Conservation (phyloP, 768 basidiomycete genomes). For the Mycena galopus region DNA sequence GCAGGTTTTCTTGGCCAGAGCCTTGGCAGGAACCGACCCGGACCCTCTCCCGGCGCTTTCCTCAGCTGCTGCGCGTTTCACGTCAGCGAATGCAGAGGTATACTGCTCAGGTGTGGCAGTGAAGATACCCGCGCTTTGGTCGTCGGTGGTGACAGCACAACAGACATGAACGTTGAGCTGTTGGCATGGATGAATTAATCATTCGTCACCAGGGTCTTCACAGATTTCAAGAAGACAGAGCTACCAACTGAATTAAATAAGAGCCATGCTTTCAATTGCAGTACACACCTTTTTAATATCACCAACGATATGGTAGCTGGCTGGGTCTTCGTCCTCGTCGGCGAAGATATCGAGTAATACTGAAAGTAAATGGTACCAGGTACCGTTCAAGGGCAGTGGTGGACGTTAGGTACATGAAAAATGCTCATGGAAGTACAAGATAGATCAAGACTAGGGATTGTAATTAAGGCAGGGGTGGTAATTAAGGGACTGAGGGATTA, state of each 20-base stretch:
- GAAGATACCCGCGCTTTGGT: not conserved
- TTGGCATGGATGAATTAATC: slow-evolving; percentile 1
- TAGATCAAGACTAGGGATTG: not conserved
- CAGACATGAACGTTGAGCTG: not conserved
- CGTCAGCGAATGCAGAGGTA: not conserved
- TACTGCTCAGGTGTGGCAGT: not conserved
- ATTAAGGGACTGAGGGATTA: not conserved
- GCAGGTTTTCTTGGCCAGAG: no score
- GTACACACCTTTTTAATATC: not conserved
- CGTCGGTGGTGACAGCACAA: not conserved
- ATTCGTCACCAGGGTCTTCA: not conserved
- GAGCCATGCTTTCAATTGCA: not conserved
- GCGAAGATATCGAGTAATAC: not conserved
- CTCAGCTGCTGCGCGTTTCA: not conserved
- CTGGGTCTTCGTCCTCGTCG: no score
- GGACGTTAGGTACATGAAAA: not conserved
- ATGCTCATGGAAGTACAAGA: not conserved
- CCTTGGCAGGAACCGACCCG: no score
- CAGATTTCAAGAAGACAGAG: not conserved
- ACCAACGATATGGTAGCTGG: no score
- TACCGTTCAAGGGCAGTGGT: not conserved
- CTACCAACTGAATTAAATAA: not conserved
- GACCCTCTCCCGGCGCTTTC: not conserved
- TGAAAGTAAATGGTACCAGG: not conserved
- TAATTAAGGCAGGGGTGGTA: not conserved